Conservation (phyloP, 2,329 filamentous ascomycete genomes). For the Beauveria caledonica region DNA sequence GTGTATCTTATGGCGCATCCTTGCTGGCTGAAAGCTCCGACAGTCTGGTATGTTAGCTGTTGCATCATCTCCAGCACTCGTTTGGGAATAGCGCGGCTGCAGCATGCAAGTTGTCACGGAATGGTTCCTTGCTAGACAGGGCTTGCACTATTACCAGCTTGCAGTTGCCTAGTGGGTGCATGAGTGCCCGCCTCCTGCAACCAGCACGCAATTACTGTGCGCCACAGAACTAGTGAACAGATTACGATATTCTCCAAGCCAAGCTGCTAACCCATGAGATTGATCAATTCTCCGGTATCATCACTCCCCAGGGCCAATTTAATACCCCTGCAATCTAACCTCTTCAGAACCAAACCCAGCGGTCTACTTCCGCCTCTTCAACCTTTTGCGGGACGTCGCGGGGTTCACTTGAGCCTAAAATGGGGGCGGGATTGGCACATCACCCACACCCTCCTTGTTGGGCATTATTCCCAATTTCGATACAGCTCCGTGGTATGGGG, state of each 20-base stretch:
- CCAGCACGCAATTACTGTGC: not conserved
- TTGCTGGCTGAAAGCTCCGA: not conserved
- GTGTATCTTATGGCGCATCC: not conserved
- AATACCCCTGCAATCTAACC: not conserved
- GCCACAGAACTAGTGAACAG: not conserved
- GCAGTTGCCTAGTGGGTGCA: too few species aligned
- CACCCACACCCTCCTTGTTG: not conserved
- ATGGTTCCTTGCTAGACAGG: not conserved
- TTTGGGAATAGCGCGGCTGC: slow-evolving; percentile 3
- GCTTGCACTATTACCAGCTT: not conserved
- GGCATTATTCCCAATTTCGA: slow-evolving; percentile 6
- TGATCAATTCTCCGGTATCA: not conserved
- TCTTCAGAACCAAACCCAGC: not conserved
- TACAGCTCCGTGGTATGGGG: slow-evolving; percentile 9
- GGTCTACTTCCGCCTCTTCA: not conserved
- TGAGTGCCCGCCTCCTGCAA: not conserved
- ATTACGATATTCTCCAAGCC: not conserved
- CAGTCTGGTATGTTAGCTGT: not conserved
- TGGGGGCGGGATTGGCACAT: slow-evolving; percentile 1
- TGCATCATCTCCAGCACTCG: not conserved
- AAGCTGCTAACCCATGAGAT: not conserved
- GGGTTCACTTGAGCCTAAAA: not conserved
- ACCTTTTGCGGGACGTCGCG: not conserved
- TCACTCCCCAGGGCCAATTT: not conserved
- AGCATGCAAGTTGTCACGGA: not conserved